Conservation (phyloP, 1,284 basidiomycete genomes). For the Leccinum variabile region DNA sequence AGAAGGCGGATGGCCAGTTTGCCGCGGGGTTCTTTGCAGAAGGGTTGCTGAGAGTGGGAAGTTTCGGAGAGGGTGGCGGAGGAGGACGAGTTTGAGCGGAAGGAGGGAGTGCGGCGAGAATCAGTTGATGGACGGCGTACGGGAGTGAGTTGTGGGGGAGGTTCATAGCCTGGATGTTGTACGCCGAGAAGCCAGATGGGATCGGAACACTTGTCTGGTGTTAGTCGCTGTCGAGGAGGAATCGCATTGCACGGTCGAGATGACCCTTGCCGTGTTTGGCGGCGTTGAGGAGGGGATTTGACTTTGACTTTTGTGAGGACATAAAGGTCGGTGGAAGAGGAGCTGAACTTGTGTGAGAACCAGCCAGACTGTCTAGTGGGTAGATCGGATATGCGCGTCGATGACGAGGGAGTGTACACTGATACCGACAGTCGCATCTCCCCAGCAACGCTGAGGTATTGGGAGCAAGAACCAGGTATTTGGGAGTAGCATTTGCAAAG, state of each 20-base stretch:
- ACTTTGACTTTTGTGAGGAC: conserved; percentile 46
- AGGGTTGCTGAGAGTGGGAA: conserved; percentile 39
- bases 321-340: conserved; percentile 66
- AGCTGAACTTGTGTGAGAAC: conserved; percentile 72
- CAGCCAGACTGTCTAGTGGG: conserved; percentile 71
- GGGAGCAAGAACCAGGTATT: no score
- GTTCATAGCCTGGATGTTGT: conserved; percentile 73
- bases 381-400: conserved; percentile 46
- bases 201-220: conserved; percentile 76
- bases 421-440: conserved; percentile 42
- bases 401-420: conserved; percentile 32
- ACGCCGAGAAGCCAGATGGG: conserved; percentile 86
- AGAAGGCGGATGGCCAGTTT: conserved; percentile 80
- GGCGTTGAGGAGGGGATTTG: conserved; percentile 56
- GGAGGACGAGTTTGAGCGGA: conserved; percentile 44
- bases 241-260: conserved; percentile 77
- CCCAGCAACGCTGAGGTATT: conserved; percentile 37
- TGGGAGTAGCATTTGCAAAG: no score
- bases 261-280: conserved; percentile 74
- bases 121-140: conserved; percentile 24
- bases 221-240: conserved; percentile 80
- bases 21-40: conserved; percentile 46
- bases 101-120: conserved; percentile 16
- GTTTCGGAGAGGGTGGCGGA: conserved; percentile 38
- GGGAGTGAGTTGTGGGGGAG: conserved; percentile 41